Evolutionary conservation across 768 basidiomycete genomes (phyloP), one percentile per base, ranked within the genome.

Genomic region (Leccinum ochraceum): DNA sequence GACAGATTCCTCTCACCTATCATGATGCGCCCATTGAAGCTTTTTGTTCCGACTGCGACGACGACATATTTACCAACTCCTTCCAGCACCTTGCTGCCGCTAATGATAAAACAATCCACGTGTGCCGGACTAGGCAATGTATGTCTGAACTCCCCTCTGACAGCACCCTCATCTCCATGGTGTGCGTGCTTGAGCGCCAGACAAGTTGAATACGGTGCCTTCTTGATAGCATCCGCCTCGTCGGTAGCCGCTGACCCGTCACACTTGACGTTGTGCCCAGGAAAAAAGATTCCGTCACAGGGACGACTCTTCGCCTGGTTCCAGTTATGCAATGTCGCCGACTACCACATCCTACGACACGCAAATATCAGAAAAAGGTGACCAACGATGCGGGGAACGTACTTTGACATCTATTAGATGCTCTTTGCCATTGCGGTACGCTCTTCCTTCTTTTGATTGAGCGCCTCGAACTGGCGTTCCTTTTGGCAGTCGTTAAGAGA

Each of bases 401-500:
- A 91, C 92, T 76, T 92, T 94, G 72, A 96, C 84, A 63, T 92
- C 91, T 66, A 96, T 80, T 32, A 92, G 76, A 54, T 80, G 82
- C 63, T 94, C 91, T 11, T 79, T 71, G 34, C 87, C 88, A 58
- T 83, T 77, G 13, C 94, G 6, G 83, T 85, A 28, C 97, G 90
- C 66, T 96, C 97, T 59, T 98, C 96, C 75, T 96, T 96, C 76
- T 95, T 90, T 66, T 90, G 92, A 69, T 98, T 98, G 46, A 99
- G 83, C 20, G 79, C 81, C 68, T 89, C 87, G 80, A 99, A 99
- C 76, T 98, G 97, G 2, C 88, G 87, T 74, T 99, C 97, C 75
- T 98, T 98, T 75, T 98, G 95, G 90, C 92, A 99, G 75, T 99
- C 97, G 69, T 98, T 99, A 50, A 98, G 66, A 13, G 95, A 94